These are phyloP conservation scores for Tulasnella sp. DNA, from an alignment of 768 basidiomycete genomes.

Conservation along the genomic window DNA sequence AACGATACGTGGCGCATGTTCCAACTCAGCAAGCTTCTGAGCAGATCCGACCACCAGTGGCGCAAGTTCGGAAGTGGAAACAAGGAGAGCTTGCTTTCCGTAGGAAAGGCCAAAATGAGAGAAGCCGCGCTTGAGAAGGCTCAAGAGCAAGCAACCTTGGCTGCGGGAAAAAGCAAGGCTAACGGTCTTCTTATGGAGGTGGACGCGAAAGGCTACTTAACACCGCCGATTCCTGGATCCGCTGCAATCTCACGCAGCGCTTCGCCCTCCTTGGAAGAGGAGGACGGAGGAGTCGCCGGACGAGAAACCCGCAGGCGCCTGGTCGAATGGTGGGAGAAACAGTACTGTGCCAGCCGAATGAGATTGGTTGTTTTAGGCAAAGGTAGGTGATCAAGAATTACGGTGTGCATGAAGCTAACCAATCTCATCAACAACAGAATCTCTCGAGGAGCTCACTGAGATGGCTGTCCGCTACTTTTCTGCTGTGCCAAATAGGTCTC, in stretches of 20 bases:
- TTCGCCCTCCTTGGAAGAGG: conserved; percentile 44
- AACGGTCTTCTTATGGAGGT: conserved; percentile 1
- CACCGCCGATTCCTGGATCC: neutral
- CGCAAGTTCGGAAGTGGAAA: conserved; percentile 90
- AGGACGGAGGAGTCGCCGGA: conserved; percentile 72
- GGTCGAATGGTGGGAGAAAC: conserved; percentile 78
- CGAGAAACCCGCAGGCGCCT: conserved; percentile 73
- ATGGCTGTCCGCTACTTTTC: conserved; percentile 66
- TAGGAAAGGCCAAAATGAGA: conserved; percentile 56
- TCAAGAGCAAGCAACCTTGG: neutral
- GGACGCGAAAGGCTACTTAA: neutral
- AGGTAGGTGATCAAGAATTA: conserved; percentile 43
- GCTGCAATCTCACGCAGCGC: neutral
- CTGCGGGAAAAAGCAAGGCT: neutral
- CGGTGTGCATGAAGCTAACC: neutral
- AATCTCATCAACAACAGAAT: conserved; percentile 45
- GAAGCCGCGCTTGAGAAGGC: conserved; percentile 39
- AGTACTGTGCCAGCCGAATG: conserved; percentile 83
- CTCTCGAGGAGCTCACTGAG: conserved; percentile 64
- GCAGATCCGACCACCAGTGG: conserved; percentile 75
- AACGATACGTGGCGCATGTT: conserved; percentile 89
- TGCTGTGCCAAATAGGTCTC: conserved; percentile 60
- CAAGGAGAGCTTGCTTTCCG: conserved; percentile 62
- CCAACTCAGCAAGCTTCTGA: conserved; percentile 86
- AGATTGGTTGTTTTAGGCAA: conserved; percentile 71